A percentile compares a stretch with the other conserved stretches of the same genome.
Conservation (phyloP, 2,329 filamentous ascomycete genomes). For the Zelopaecilomyces penicillatus region DNA sequence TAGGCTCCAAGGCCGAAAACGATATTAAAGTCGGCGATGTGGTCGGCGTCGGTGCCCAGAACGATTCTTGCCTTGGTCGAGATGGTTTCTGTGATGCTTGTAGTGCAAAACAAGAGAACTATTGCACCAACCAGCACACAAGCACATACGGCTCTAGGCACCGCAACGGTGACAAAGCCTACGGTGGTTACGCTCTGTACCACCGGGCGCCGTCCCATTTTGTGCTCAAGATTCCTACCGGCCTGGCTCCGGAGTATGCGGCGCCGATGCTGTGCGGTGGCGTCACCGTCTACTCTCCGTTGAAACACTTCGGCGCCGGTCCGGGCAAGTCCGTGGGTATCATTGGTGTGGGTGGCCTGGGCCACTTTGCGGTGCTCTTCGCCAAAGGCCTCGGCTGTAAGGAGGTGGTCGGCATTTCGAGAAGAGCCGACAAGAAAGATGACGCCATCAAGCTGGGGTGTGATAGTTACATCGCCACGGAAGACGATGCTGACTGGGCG, state of each 20-base stretch:
- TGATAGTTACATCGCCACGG: slow-evolving; percentile 36
- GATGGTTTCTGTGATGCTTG: slow-evolving; percentile 34
- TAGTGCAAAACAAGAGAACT: slow-evolving; percentile 30
- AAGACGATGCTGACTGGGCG: slow-evolving; percentile 46
- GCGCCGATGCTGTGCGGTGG: slow-evolving; percentile 65
- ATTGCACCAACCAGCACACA: slow-evolving; percentile 33
- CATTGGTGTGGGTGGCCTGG: slow-evolving; percentile 59
- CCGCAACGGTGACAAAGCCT: slow-evolving; percentile 18
- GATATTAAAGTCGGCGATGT: slow-evolving; percentile 53
- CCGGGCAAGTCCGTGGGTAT: slow-evolving; percentile 60
- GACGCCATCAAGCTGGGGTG: slow-evolving; percentile 51
- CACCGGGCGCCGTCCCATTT: slow-evolving; percentile 36
- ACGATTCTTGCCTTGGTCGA: slow-evolving; percentile 41
- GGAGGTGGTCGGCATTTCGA: slow-evolving; percentile 51
- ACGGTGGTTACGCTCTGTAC: slow-evolving; percentile 42
- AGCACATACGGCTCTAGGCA: slow-evolving; percentile 42
- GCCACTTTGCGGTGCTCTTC: slow-evolving; percentile 60
- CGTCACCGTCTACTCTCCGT: slow-evolving; percentile 57
- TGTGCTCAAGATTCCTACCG: slow-evolving; percentile 38
- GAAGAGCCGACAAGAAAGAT: slow-evolving; percentile 41
- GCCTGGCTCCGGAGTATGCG: slow-evolving; percentile 30
- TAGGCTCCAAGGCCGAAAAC: slow-evolving; percentile 38
- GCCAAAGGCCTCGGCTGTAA: slow-evolving; percentile 60
- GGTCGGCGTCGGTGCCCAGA: slow-evolving; percentile 55
- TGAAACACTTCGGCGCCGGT: slow-evolving; percentile 54